phyloP scores from a whole-genome alignment of 179 eudicot genomes.

The Kewa caespitosa region DNA sequence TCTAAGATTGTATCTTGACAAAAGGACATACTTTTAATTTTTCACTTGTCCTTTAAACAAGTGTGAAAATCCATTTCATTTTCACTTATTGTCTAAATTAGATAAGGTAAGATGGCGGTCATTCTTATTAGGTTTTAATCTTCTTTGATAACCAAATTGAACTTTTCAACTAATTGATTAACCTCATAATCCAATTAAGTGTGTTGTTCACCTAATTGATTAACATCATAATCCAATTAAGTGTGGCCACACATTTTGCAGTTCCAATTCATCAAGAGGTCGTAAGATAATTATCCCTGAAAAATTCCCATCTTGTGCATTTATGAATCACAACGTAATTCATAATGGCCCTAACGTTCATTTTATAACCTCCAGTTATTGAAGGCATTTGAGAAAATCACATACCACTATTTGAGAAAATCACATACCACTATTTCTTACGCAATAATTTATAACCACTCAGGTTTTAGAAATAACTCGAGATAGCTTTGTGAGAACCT shows the following conservation, averaged over 20 bases:
- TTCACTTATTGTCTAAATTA: not conserved
- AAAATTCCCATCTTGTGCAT: not conserved
- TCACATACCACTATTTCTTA: not conserved
- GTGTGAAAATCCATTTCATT: not conserved
- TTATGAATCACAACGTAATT: not conserved
- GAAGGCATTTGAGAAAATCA: not conserved
- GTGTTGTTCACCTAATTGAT: not conserved
- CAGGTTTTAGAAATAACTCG: not conserved
- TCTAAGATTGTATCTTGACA: not conserved
- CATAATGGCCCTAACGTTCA: not conserved
- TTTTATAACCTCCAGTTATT: not conserved
- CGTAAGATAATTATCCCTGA: not conserved
- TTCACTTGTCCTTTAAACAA: not conserved
- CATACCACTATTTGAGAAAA: not conserved
- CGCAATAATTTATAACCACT: not conserved
- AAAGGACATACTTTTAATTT: not conserved
- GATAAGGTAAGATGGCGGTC: not conserved
- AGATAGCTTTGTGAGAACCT: not conserved
- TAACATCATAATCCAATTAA: not conserved
- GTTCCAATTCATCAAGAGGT: not conserved
- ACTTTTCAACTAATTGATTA: not conserved
- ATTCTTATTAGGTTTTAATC: not conserved
- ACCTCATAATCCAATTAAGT: not conserved
- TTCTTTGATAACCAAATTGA: not conserved
- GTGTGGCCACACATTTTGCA: not conserved